Evolutionary conservation across 352 stramenopile species (phyloP).

Genomic region (Globisporangium abappressorium): DNA sequence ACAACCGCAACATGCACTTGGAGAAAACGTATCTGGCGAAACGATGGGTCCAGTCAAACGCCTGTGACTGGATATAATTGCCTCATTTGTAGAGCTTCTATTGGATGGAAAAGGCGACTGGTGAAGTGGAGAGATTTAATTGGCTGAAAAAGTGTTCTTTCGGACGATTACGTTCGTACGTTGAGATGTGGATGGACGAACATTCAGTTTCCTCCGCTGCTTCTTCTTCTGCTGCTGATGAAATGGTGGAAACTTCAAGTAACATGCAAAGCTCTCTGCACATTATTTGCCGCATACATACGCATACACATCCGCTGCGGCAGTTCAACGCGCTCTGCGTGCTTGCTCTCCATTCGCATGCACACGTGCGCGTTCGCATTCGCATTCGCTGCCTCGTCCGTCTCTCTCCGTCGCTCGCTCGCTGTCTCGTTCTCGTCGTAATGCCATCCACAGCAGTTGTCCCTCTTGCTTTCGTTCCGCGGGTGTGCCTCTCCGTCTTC

Average conservation of each 20-base stretch:
- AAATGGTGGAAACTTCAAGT: slow-evolving; percentile 4
- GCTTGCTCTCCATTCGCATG: slow-evolving; percentile 3
- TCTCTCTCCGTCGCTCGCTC: not conserved
- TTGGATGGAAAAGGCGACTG: not conserved
- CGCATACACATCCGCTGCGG: not conserved
- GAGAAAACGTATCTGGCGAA: not conserved
- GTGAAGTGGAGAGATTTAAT: slow-evolving; percentile 1
- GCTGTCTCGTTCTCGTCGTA: not conserved
- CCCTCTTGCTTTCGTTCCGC: not conserved
- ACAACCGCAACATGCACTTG: not conserved
- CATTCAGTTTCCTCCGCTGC: slow-evolving; percentile 3
- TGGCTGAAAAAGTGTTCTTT: slow-evolving; percentile 3
- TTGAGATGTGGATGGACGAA: not conserved
- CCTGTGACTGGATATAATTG: no score
- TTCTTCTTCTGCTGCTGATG: not conserved
- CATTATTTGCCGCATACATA: not conserved
- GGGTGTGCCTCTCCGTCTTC: not conserved
- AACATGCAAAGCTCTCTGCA: not conserved
- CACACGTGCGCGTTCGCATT: not conserved
- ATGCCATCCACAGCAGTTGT: not conserved
- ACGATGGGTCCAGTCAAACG: not conserved
- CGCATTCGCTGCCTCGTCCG: not conserved
- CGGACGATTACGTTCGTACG: not conserved
- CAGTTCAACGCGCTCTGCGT: not conserved
- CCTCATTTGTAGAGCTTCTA: not conserved